Conservation (phyloP, 2,329 filamentous ascomycete genomes). For the Colletotrichum neosansevieriae region DNA sequence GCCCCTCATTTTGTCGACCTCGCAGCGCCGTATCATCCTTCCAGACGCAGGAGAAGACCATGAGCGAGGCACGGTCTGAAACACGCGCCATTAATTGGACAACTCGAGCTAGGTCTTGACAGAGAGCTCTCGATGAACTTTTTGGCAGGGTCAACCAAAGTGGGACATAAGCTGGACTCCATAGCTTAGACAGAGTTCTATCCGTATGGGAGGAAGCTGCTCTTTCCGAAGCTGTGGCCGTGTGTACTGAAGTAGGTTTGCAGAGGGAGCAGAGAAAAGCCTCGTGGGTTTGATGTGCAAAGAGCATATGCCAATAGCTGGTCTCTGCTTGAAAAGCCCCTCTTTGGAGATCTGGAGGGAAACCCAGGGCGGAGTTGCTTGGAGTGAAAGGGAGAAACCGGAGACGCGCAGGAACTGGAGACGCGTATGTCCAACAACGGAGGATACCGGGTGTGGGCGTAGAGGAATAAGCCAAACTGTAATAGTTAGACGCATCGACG, state of each 20-base stretch:
- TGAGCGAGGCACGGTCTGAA: constrained; percentile 28
- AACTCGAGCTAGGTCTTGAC: constrained; percentile 3
- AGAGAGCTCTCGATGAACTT: not conserved
- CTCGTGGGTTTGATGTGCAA: constrained; percentile 31
- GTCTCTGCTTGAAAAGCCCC: constrained; percentile 21
- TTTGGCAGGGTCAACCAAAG: constrained; percentile 2
- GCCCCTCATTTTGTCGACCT: constrained; percentile 16
- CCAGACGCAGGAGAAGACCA: constrained; percentile 10
- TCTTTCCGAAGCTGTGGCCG: constrained; percentile 4
- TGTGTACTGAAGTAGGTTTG: constrained; percentile 12
- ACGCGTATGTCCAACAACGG: constrained; percentile 21
- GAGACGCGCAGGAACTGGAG: constrained; percentile 15
- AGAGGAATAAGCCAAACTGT: constrained; percentile 11
- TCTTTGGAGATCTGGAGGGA: constrained; percentile 25
- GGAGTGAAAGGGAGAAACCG: constrained; percentile 24
- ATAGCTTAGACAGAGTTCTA: no score
- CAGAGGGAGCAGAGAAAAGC: not conserved
- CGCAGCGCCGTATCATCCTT: constrained; percentile 13
- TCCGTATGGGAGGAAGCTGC: not conserved
- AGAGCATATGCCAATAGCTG: constrained; percentile 17
- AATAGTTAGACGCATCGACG: constrained; percentile 9
- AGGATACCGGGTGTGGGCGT: constrained; percentile 24
- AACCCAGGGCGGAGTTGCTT: constrained; percentile 20
- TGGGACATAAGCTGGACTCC: not conserved
- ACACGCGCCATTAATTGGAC: constrained; percentile 34